Evolutionary conservation across 495 filamentous ascomycete genomes (phyloP).

Genomic region (Immersiella caudata): DNA sequence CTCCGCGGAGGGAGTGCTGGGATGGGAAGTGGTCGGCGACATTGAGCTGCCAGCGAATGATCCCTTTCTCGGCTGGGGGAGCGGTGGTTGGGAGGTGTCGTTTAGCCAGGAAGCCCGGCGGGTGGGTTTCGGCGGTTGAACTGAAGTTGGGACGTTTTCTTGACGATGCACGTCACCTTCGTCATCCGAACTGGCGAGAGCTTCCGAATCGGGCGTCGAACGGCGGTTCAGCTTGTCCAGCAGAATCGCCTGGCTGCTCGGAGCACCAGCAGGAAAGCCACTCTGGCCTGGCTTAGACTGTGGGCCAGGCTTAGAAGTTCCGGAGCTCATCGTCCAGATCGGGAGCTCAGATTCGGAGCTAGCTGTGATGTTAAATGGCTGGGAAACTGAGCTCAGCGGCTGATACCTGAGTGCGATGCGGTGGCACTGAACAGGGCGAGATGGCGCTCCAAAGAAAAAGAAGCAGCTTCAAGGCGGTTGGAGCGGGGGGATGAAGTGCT

Average conservation of each 20-base stretch:
- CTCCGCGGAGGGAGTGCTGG: constrained; percentile 71
- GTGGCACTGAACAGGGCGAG: background rate
- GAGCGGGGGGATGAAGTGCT: background rate
- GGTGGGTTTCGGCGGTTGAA: constrained; percentile 54
- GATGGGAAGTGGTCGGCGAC: constrained; percentile 75
- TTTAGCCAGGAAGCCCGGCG: constrained; percentile 65
- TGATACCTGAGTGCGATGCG: background rate
- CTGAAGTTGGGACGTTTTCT: constrained; percentile 45
- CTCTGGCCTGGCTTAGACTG: constrained; percentile 46
- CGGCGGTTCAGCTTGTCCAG: constrained; percentile 77
- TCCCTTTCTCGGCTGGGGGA: constrained; percentile 54
- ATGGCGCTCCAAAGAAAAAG: background rate
- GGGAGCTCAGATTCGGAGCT: background rate
- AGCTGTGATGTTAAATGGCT: background rate
- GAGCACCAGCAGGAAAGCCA: constrained; percentile 39
- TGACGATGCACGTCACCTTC: constrained; percentile 65
- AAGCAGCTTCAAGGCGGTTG: background rate
- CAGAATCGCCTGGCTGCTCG: constrained; percentile 61
- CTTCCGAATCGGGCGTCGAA: constrained; percentile 91
- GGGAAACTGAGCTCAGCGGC: background rate
- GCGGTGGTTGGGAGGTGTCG: constrained; percentile 55
- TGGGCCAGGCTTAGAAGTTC: constrained; percentile 44
- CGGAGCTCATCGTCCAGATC: constrained; percentile 49
- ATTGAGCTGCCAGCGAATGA: constrained; percentile 68
- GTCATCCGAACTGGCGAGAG: constrained; percentile 89